A percentile compares a stretch with the other conserved stretches of the same genome.
Evolutionary conservation across 2,329 filamentous ascomycete genomes (phyloP).

Genomic region (Neopestalotiopsis sp.): DNA sequence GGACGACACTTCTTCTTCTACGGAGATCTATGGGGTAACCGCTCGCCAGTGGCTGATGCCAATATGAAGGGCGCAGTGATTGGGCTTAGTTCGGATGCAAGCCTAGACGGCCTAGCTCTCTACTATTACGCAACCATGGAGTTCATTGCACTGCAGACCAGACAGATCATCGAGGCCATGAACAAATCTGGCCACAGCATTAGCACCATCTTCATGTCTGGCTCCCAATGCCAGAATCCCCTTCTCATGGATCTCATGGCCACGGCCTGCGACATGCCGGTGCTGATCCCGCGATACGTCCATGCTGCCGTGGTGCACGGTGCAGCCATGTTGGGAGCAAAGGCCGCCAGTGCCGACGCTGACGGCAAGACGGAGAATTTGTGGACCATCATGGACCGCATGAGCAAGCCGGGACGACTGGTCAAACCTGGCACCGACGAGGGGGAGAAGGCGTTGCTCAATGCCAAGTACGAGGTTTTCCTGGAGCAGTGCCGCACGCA

Average conservation of each 20-base stretch:
- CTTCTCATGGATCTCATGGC: constrained; percentile 92
- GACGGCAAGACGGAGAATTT: constrained; percentile 83
- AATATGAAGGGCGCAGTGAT: constrained; percentile 92
- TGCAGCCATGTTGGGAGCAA: constrained; percentile 97
- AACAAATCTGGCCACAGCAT: constrained; percentile 88
- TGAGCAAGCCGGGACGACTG: constrained; percentile 91
- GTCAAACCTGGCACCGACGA: constrained; percentile 76
- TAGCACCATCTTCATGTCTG: constrained; percentile 96
- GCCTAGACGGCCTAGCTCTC: constrained; percentile 83
- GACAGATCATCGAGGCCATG: constrained; percentile 94
- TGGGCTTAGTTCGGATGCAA: constrained; percentile 86
- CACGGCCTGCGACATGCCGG: constrained; percentile 88
- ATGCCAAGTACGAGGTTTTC: constrained; percentile 95
- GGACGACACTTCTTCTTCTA: constrained; percentile 98
- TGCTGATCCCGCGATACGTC: constrained; percentile 91
- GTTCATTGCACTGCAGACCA: constrained; percentile 96
- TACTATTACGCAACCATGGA: constrained; percentile 97
- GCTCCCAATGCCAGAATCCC: constrained; percentile 94
- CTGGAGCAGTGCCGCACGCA: constrained; percentile 89
- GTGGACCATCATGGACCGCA: constrained; percentile 97
- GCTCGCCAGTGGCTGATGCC: constrained; percentile 89
- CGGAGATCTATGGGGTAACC: constrained; percentile 95
- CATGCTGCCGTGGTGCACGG: constrained; percentile 96
- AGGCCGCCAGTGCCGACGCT: constrained; percentile 85
- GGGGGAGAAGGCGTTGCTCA: constrained; percentile 78